Evolutionary conservation across 495 filamentous ascomycete species (phyloP).

Genomic region (Podospora pseudoanserina): DNA sequence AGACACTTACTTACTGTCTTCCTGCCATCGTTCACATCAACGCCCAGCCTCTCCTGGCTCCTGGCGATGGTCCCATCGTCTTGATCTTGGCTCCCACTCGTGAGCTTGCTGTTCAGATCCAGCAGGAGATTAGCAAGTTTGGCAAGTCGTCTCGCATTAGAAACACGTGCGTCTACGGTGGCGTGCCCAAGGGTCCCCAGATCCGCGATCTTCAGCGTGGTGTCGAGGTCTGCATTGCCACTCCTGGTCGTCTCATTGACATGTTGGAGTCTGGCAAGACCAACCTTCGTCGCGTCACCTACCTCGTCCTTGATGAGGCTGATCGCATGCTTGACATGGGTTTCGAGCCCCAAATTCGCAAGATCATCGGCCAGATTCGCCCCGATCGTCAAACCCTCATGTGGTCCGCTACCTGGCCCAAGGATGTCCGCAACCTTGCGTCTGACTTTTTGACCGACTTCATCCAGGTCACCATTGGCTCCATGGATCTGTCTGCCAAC

Average conservation of each 20-base stretch:
- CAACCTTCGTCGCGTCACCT: constrained; percentile 95
- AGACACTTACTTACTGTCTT: constrained; percentile 97
- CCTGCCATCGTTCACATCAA: constrained; percentile 99
- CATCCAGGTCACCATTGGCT: constrained; percentile 99
- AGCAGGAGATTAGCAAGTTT: constrained; percentile 92
- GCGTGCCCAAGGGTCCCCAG: constrained; percentile 94
- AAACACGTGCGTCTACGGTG: constrained; percentile 98
- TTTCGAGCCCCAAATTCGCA: constrained; percentile 86
- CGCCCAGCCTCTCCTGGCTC: constrained; percentile 94
- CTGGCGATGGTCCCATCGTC: constrained; percentile 95
- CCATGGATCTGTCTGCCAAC: constrained; percentile 93
- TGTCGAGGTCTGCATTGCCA: constrained; percentile 91
- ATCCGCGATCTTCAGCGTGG: constrained; percentile 88
- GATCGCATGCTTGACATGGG: constrained; percentile 92
- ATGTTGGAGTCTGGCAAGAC: constrained; percentile 98
- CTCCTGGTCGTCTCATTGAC: constrained; percentile 94
- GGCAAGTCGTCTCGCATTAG: constrained; percentile 96
- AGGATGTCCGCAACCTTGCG: constrained; percentile 95
- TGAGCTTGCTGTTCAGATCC: constrained; percentile 97
- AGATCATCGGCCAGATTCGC: constrained; percentile 95
- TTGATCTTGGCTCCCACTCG: constrained; percentile 92
- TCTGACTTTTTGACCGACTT: constrained; percentile 92
- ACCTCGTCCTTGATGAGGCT: constrained; percentile 85
- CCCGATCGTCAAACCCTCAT: constrained; percentile 99
- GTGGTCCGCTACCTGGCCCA: constrained; percentile 99